These are phyloP conservation scores for Bertia moriformis DNA, from an alignment of 2,329 filamentous ascomycete genomes.

Conservation along the genomic window DNA sequence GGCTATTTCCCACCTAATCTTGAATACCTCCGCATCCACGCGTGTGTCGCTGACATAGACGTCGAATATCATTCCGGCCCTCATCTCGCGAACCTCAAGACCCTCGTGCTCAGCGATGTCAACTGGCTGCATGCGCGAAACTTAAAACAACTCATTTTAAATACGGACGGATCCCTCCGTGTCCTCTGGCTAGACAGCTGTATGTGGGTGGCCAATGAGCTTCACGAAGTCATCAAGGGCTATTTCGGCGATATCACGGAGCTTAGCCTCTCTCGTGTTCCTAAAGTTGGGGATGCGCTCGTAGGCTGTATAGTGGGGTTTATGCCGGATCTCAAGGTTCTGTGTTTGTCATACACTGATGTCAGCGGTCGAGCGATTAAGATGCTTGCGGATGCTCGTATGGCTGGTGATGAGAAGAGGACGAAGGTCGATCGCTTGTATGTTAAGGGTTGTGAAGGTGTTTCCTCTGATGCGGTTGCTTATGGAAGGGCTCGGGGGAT, in stretches of 20 bases:
- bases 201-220: not conserved
- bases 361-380: slow-evolving; percentile 18
- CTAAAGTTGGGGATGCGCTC: not conserved
- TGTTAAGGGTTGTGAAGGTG: slow-evolving; percentile 11
- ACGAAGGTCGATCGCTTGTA: slow-evolving; percentile 10
- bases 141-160: not conserved
- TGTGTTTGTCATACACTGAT: slow-evolving; percentile 16
- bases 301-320: slow-evolving; percentile 2
- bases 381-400: slow-evolving; percentile 8
- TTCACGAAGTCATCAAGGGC: not conserved
- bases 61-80: slow-evolving; percentile 6
- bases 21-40: slow-evolving; percentile 10
- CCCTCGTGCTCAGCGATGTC: not conserved
- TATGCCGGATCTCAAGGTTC: slow-evolving; percentile 13
- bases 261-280: not conserved
- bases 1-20: slow-evolving; percentile 12
- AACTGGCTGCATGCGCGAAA: not conserved
- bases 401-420: not conserved
- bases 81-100: not conserved
- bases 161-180: not conserved
- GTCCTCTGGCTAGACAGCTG: not conserved
- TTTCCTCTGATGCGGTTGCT: slow-evolving; percentile 16
- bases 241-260: not conserved
- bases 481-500: slow-evolving; percentile 15
- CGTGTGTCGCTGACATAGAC: slow-evolving; percentile 11